Percentiles rank a stretch among this genome's conserved stretches.
These are phyloP conservation scores for Steccherinum ochraceum DNA, from an alignment of 768 basidiomycete genomes.

Conservation along the genomic window DNA sequence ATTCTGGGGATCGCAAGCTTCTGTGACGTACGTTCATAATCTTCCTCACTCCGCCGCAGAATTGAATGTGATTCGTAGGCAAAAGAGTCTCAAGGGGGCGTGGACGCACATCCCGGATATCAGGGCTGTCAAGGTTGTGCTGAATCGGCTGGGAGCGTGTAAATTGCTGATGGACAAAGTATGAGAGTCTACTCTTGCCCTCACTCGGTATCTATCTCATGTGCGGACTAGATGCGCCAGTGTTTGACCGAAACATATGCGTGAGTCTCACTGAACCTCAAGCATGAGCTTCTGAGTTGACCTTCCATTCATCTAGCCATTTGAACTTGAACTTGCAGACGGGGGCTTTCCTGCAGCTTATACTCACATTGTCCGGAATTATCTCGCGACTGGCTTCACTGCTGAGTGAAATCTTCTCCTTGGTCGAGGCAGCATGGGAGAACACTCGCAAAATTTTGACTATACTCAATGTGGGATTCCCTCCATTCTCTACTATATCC, in stretches of 20 bases:
- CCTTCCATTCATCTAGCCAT: conserved; percentile 33
- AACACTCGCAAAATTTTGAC: not conserved
- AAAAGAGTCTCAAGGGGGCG: conserved; percentile 47
- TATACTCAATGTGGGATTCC: not conserved
- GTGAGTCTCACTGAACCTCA: conserved; percentile 29
- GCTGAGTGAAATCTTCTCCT: conserved; percentile 36
- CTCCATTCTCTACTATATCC: not conserved
- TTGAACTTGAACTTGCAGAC: conserved; percentile 61
- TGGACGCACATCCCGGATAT: conserved; percentile 58
- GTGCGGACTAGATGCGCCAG: conserved; percentile 33
- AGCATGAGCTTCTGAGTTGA: not conserved
- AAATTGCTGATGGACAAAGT: conserved; percentile 43
- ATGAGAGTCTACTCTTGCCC: conserved; percentile 11
- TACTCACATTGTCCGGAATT: conserved; percentile 57
- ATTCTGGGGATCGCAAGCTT: conserved; percentile 40
- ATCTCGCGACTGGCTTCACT: conserved; percentile 49
- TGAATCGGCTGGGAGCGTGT: conserved; percentile 30
- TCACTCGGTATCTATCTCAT: not conserved
- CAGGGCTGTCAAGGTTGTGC: conserved; percentile 26
- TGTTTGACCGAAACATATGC: conserved; percentile 45
- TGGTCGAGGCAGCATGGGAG: conserved; percentile 24
- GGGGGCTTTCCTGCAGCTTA: conserved; percentile 65
- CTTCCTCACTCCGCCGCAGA: not conserved
- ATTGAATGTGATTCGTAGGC: conserved; percentile 26
- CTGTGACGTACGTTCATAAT: conserved; percentile 31